Conservation (phyloP, 1,139 yeast species). For the Groenewaldozyma auringiensis region DNA sequence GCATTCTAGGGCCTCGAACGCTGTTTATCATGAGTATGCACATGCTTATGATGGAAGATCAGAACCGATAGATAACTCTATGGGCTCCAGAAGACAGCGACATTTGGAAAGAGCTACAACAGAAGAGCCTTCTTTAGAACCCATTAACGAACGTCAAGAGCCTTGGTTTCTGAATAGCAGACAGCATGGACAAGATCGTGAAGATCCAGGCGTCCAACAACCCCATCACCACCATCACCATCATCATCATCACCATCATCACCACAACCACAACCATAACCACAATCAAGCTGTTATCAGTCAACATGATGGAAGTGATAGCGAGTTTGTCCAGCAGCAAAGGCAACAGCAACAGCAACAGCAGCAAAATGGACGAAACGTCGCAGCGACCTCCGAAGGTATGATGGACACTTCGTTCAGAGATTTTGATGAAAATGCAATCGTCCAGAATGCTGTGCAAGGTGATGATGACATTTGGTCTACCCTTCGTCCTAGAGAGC, state of each 20-base stretch:
- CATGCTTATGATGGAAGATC: slow-evolving; percentile 6
- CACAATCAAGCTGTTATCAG: neutral
- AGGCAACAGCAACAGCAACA: neutral
- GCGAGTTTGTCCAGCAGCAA: neutral
- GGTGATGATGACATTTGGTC: neutral
- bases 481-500: neutral
- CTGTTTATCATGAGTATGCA: slow-evolving; percentile 18
- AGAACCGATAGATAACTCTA: neutral
- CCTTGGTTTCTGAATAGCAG: neutral
- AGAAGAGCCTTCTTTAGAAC: neutral
- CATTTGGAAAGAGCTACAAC: neutral
- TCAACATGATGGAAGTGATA: neutral
- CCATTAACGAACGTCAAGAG: neutral
- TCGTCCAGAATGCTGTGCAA: neutral
- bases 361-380: neutral
- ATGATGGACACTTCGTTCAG: neutral
- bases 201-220: neutral
- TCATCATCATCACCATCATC: slow-evolving; percentile 2
- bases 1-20: slow-evolving; percentile 22
- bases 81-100: neutral
- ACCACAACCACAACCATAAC: neutral
- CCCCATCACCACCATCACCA: neutral
- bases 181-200: neutral
- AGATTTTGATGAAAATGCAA: neutral
- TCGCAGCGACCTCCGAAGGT: neutral